Conservation (phyloP, 169 alveolate genomes). For the Plasmodium coatneyi region DNA sequence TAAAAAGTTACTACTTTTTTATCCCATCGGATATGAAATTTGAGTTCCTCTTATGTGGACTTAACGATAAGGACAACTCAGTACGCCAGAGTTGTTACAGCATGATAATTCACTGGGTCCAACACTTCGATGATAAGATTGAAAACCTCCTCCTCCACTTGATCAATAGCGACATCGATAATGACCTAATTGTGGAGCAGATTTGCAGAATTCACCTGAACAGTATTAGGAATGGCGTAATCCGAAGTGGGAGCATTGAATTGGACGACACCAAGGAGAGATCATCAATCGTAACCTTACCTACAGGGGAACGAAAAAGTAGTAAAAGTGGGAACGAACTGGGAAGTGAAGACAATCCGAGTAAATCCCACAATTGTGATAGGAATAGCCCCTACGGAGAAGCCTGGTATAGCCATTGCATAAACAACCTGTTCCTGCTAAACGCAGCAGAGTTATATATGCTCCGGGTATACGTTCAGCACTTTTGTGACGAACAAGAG, state of each 20-base stretch:
- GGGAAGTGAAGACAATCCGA: background rate
- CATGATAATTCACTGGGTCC: constrained; percentile 59
- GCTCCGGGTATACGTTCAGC: constrained; percentile 53
- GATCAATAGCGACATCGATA: constrained; percentile 55
- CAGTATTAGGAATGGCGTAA: constrained; percentile 17
- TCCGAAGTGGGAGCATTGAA: constrained; percentile 5
- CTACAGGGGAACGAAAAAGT: background rate
- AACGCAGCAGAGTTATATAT: constrained; percentile 58
- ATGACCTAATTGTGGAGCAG: constrained; percentile 61
- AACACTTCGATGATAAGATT: constrained; percentile 39
- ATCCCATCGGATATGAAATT: constrained; percentile 69
- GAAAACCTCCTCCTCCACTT: constrained; percentile 36
- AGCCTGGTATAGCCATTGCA: constrained; percentile 35
- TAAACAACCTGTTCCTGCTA: constrained; percentile 39
- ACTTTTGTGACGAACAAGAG: constrained; percentile 62
- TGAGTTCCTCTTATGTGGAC: constrained; percentile 66
- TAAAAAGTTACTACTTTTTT: constrained; percentile 41
- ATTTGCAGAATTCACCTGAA: constrained; percentile 46
- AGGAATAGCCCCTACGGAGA: constrained; percentile 24
- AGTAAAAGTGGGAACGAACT: background rate
- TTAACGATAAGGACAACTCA: constrained; percentile 57
- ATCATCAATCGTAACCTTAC: background rate
- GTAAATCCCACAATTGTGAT: background rate
- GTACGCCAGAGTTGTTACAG: constrained; percentile 64
- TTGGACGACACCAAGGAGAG: background rate